Base-by-base conservation (phyloP, 73 alveolate genomes). In the Breviolum minutum region DNA sequence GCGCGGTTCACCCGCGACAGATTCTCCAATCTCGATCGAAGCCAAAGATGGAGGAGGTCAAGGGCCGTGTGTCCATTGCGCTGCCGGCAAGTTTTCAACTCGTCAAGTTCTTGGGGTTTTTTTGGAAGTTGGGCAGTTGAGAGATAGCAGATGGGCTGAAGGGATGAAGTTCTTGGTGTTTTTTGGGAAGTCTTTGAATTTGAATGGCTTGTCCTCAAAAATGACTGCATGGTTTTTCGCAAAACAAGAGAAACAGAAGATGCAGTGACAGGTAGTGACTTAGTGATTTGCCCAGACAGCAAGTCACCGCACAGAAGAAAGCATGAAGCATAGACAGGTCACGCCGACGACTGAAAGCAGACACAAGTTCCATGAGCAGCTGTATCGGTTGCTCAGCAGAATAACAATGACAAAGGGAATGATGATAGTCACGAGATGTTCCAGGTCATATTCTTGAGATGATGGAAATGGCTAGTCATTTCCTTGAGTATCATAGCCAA, bases 281-380 rank as follows among this genome's bases (percentile, higher is more conserved):
- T 40, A 40, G 54, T 40, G 54, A 40, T 40, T 40, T 40, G 54
- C 54, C 54, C 54, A 40, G 54, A 40, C 54, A 40, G 54, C 54
- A 40, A 40, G 54, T 40, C 54, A 40, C 54, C 54, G 54, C 54
- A 40, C 54, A 40, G 54, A 40, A 40, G 54, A 40, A 40, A 40
- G 54, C 54, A 40, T 40, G 54, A 63, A 30, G 24, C 27, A 22
- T 63, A 12, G 95, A 63, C 90, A 91, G 97, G 97, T 91, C 64
- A 91, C 97, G 14, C 97, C 97, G 26, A 91, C 97, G 20, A 91
- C 97, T 29, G 97, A 91, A 27, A 91, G 89, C 80, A 79, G 97
- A 48, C 97, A 91, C 89, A 91, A 91, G 89, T 91, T 91, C 80
- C 97, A 91, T 30, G 97, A 91, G 79, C 97, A 91, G 79, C 97